Conservation (phyloP, 2,329 filamentous ascomycete species). For the Pseudogymnoascus destructans region DNA sequence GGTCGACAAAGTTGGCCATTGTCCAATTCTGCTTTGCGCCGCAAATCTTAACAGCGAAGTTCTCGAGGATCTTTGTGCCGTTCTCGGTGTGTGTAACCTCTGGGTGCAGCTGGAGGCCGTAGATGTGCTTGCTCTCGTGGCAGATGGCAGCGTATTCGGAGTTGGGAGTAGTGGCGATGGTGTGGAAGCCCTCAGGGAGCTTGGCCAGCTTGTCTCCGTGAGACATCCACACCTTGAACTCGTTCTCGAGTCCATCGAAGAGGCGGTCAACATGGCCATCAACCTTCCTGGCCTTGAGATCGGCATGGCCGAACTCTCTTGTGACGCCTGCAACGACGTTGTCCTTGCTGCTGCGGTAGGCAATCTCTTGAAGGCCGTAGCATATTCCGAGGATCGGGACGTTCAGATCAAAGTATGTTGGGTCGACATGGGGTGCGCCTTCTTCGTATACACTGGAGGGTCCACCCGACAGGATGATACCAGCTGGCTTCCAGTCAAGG, state of each 20-base stretch:
- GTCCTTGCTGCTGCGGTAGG: slow-evolving; percentile 50
- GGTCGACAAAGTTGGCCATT: slow-evolving; percentile 71
- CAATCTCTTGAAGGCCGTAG: slow-evolving; percentile 54
- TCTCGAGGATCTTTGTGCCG: slow-evolving; percentile 59
- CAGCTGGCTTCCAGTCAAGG: slow-evolving; percentile 66
- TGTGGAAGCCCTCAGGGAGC: slow-evolving; percentile 60
- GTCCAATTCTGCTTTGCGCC: slow-evolving; percentile 64
- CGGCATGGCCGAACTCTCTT: slow-evolving; percentile 60
- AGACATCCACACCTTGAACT: slow-evolving; percentile 68
- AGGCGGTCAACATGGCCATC: slow-evolving; percentile 58
- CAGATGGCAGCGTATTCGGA: slow-evolving; percentile 70
- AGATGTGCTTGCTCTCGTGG: slow-evolving; percentile 51
- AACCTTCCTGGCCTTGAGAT: slow-evolving; percentile 47
- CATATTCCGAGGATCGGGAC: slow-evolving; percentile 40
- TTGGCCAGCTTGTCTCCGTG: slow-evolving; percentile 75
- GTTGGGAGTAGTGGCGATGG: slow-evolving; percentile 63
- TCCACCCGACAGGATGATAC: slow-evolving; percentile 65
- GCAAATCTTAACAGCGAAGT: slow-evolving; percentile 79
- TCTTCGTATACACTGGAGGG: slow-evolving; percentile 69
- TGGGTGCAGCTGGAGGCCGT: slow-evolving; percentile 74
- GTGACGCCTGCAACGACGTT: slow-evolving; percentile 55
- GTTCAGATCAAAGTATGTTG: slow-evolving; percentile 62
- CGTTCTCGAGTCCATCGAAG: slow-evolving; percentile 61
- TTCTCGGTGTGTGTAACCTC: slow-evolving; percentile 64
- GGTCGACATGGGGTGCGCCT: slow-evolving; percentile 67